Evolutionary conservation across 306 rosid species (phyloP).

Genomic region (Casuarina cunninghamiana): DNA sequence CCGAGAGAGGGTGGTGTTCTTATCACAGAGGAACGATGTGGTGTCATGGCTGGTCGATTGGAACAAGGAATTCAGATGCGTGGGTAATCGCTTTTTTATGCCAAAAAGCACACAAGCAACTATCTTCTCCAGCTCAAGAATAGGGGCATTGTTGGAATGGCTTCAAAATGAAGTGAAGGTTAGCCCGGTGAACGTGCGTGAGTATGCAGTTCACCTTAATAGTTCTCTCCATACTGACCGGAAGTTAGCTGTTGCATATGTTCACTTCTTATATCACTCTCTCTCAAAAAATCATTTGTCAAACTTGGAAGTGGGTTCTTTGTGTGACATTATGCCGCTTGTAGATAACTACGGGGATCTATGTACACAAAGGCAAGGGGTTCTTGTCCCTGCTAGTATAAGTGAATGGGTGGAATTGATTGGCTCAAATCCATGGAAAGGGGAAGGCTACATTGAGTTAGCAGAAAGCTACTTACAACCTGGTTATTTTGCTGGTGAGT

Average conservation of each 20-base stretch:
- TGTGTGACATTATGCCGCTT: constrained; percentile 54
- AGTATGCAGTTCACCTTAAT: constrained; percentile 36
- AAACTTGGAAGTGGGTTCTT: neutral
- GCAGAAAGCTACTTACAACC: constrained; percentile 46
- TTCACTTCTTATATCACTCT: constrained; percentile 63
- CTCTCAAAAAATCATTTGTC: constrained; percentile 17
- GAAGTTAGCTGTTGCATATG: constrained; percentile 38
- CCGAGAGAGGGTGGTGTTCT: constrained; percentile 23
- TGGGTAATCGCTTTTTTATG: constrained; percentile 38
- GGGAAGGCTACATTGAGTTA: constrained; percentile 52
- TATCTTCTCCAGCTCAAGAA: constrained; percentile 16
- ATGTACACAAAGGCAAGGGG: constrained; percentile 8
- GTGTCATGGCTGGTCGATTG: constrained; percentile 60
- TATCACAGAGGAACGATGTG: constrained; percentile 22
- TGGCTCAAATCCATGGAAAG: constrained; percentile 62
- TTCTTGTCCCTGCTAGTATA: constrained; percentile 62
- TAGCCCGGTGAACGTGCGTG: constrained; percentile 1
- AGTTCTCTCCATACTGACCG: constrained; percentile 10
- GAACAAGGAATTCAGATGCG: constrained; percentile 41
- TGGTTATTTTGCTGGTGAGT: constrained; percentile 36
- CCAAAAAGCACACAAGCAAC: constrained; percentile 55
- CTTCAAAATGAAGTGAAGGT: constrained; percentile 29
- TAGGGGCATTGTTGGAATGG: constrained; percentile 42
- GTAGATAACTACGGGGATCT: constrained; percentile 55
- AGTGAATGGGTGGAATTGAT: constrained; percentile 71